Evolutionary conservation across 2,329 filamentous ascomycete genomes (phyloP).

Genomic region (Aspergillus pseudonomiae): DNA sequence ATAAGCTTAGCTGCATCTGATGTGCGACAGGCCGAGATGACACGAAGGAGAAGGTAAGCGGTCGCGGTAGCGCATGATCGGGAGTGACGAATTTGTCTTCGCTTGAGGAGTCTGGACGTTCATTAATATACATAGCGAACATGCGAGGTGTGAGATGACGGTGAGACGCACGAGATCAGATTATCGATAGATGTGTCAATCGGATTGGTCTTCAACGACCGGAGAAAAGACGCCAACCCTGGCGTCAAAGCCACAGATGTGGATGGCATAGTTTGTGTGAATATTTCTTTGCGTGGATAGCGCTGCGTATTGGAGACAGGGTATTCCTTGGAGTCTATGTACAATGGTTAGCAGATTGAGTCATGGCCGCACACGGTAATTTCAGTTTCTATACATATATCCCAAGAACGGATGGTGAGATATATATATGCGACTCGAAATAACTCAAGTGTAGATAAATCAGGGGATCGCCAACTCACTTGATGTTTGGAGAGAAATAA

Average conservation of each 20-base stretch:
- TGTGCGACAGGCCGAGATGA: conserved; percentile 81
- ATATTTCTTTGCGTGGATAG: not conserved
- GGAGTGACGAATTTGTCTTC: conserved; percentile 84
- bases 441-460: not conserved
- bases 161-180: conserved; percentile 70
- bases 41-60: conserved; percentile 81
- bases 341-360: conserved; percentile 4
- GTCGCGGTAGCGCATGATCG: conserved; percentile 90
- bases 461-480: not conserved
- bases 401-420: not conserved
- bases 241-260: conserved; percentile 65
- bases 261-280: conserved; percentile 57
- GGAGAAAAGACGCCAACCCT: conserved; percentile 75
- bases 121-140: conserved; percentile 20
- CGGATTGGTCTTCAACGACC: conserved; percentile 72
- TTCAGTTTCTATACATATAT: not conserved
- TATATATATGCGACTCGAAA: not conserved
- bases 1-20: conserved; percentile 77
- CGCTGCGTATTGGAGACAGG: not conserved
- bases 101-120: conserved; percentile 73
- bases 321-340: conserved; percentile 13
- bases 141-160: not conserved
- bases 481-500: not conserved
- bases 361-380: conserved; percentile 6
- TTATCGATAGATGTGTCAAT: conserved; percentile 83